Percentiles rank a stretch among this genome's conserved stretches.
phyloP scores from a whole-genome alignment of 257 asterid genomes.

The Jaltomata sinuosa region DNA sequence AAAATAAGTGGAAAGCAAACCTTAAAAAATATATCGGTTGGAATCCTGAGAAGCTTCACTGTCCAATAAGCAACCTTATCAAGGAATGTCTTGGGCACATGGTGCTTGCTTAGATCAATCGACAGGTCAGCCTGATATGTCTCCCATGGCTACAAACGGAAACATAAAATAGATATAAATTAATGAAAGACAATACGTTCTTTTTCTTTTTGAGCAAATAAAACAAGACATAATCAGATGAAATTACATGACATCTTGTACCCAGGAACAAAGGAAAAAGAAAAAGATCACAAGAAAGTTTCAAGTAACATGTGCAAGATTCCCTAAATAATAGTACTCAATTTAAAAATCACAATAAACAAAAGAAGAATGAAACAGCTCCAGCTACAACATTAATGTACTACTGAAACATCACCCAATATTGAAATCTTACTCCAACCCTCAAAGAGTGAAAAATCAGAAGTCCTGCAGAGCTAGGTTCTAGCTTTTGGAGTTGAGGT shows the following conservation, averaged over 20 bases:
- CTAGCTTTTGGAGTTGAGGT: neutral
- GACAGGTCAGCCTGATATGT: constrained; percentile 53
- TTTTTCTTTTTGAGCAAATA: neutral
- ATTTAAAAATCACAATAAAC: neutral
- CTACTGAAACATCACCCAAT: neutral
- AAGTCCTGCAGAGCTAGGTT: neutral
- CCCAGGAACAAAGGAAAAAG: neutral
- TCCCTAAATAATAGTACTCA: neutral
- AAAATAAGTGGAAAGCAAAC: constrained; percentile 16
- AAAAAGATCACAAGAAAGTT: neutral
- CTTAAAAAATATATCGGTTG: constrained; percentile 73
- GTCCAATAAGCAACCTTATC: constrained; percentile 76
- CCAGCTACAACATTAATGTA: neutral
- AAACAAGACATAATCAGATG: neutral
- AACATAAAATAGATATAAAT: neutral
- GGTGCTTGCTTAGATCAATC: constrained; percentile 80
- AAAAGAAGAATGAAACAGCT: neutral
- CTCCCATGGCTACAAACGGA: constrained; percentile 78
- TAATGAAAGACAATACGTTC: neutral
- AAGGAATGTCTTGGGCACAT: constrained; percentile 48
- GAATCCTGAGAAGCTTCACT: constrained; percentile 72
- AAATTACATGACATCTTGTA: neutral
- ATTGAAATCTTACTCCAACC: neutral
- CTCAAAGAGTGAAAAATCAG: neutral
- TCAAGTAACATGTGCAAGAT: neutral